Conservation (phyloP, 1,284 basidiomycete species). For the Hypsizygus ulmarius region DNA sequence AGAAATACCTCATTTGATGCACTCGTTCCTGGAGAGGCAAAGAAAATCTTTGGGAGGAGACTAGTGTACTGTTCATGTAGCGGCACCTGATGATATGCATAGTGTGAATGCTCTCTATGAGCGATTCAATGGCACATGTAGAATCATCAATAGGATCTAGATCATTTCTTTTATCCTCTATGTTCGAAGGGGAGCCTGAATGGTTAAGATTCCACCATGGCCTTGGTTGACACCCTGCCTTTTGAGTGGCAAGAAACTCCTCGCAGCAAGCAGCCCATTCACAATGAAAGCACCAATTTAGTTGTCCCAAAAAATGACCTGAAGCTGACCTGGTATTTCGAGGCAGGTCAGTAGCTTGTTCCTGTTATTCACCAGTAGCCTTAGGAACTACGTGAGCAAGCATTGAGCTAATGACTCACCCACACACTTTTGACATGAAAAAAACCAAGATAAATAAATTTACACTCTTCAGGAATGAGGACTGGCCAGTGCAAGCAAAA, state of each 20-base stretch:
- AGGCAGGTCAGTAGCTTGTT: constrained; percentile 7
- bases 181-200: constrained; percentile 30
- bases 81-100: not conserved
- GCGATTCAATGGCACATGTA: constrained; percentile 16
- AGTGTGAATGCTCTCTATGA: not conserved
- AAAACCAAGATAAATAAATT: too few species aligned
- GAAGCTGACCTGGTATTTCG: constrained; percentile 4
- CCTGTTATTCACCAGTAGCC: constrained; percentile 17
- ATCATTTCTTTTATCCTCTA: constrained; percentile 2
- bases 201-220: constrained; percentile 18
- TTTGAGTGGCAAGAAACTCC: constrained; percentile 16
- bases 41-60: too few species aligned
- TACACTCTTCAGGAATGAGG: too few species aligned
- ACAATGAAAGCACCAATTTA: constrained; percentile 34
- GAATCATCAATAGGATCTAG: constrained; percentile 12
- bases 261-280: constrained; percentile 37
- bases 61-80: too few species aligned
- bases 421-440: too few species aligned
- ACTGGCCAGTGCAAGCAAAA: too few species aligned
- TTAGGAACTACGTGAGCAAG: too few species aligned
- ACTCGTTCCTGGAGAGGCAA: constrained; percentile 17
- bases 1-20: constrained; percentile 29
- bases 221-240: constrained; percentile 2
- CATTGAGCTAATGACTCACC: too few species aligned
- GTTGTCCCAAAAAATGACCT: constrained; percentile 20